Percentiles rank a stretch among this genome's conserved stretches.
Conservation (phyloP, 1,139 yeast genomes). For the Blastobotrys malaysiensis region DNA sequence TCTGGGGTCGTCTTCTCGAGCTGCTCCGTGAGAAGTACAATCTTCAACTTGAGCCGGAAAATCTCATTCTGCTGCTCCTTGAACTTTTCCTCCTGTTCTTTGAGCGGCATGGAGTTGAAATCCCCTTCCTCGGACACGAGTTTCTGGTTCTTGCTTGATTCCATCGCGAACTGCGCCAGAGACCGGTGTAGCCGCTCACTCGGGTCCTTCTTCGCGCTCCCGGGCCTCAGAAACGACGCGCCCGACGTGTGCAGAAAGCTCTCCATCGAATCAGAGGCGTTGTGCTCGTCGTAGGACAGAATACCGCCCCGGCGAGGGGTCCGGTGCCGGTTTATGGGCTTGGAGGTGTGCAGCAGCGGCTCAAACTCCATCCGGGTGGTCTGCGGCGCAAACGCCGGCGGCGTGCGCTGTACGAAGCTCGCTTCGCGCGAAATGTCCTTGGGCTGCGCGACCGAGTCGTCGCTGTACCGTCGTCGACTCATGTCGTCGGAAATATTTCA, state of each 20-base stretch:
- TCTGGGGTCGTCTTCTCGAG: slow-evolving; percentile 18
- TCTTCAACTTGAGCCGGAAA: slow-evolving; percentile 53
- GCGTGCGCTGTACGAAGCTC: slow-evolving; percentile 6
- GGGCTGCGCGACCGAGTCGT: slow-evolving; percentile 7
- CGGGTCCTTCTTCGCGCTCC: slow-evolving; percentile 3
- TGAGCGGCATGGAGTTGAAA: slow-evolving; percentile 20
- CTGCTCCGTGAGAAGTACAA: slow-evolving; percentile 17
- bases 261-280: slow-evolving; percentile 14
- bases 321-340: slow-evolving; percentile 1
- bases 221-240: slow-evolving; percentile 3
- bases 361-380: slow-evolving; percentile 6
- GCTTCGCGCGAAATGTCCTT: slow-evolving; percentile 9
- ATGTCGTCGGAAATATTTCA: slow-evolving; percentile 1
- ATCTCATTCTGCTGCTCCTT: slow-evolving; percentile 54
- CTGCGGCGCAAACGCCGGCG: slow-evolving; percentile 1
- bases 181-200: slow-evolving; percentile 2
- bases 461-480: slow-evolving; percentile 5
- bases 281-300: slow-evolving; percentile 12
- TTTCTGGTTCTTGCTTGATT: neutral
- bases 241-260: slow-evolving; percentile 7
- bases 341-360: slow-evolving; percentile 8
- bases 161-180: neutral
- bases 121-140: slow-evolving; percentile 4
- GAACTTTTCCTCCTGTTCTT: slow-evolving; percentile 34
- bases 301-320: slow-evolving; percentile 7